Evolutionary conservation across 1,139 yeast genomes (phyloP).

Genomic region (Diutina rugosa): DNA sequence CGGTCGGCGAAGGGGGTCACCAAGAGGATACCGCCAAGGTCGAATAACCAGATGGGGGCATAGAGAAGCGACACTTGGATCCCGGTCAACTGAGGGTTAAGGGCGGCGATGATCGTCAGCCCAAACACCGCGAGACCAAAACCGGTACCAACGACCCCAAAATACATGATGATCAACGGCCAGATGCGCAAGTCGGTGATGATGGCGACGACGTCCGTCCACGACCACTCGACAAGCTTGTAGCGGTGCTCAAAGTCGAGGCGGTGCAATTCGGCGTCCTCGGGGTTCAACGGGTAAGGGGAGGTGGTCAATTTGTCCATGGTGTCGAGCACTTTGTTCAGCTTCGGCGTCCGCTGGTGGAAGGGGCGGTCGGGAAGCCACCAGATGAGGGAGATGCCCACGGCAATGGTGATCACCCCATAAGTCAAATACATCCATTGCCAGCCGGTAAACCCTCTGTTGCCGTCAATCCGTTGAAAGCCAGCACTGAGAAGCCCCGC

Average conservation of each 20-base stretch:
- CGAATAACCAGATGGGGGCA: slow-evolving; percentile 88
- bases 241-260: slow-evolving; percentile 47
- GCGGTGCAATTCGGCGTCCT: slow-evolving; percentile 46
- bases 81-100: slow-evolving; percentile 51
- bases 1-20: slow-evolving; percentile 74
- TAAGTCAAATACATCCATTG: slow-evolving; percentile 79
- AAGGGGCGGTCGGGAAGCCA: slow-evolving; percentile 74
- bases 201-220: slow-evolving; percentile 45
- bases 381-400: slow-evolving; percentile 58
- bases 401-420: slow-evolving; percentile 57
- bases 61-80: slow-evolving; percentile 62
- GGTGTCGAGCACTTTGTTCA: slow-evolving; percentile 5
- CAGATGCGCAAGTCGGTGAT: slow-evolving; percentile 55
- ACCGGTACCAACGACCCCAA: slow-evolving; percentile 87
- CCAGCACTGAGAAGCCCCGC: slow-evolving; percentile 84
- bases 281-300: slow-evolving; percentile 36
- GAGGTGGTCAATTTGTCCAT: slow-evolving; percentile 18
- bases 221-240: slow-evolving; percentile 38
- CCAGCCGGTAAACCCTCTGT: slow-evolving; percentile 64
- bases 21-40: slow-evolving; percentile 61
- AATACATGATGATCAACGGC: slow-evolving; percentile 80
- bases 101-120: slow-evolving; percentile 60
- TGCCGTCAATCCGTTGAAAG: slow-evolving; percentile 70
- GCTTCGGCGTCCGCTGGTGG: slow-evolving; percentile 7
- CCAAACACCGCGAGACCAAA: slow-evolving; percentile 79